Evolutionary conservation across 164 flowering plant species (phyloP).

Genomic region (Annona squamosa): DNA sequence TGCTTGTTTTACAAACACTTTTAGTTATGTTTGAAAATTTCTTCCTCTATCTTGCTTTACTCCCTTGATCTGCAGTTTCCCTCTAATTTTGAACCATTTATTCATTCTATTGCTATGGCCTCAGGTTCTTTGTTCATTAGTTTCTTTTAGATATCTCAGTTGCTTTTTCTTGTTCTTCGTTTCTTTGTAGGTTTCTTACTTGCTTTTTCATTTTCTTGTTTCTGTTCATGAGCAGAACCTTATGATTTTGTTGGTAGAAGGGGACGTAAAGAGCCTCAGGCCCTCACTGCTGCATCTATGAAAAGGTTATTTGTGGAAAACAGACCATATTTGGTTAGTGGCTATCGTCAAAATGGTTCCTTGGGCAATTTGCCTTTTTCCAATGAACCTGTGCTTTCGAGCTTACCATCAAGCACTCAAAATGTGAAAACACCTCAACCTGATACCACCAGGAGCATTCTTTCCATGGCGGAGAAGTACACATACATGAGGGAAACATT

Average conservation of each 20-base stretch:
- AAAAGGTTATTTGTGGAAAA: conserved; percentile 87
- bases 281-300: conserved; percentile 75
- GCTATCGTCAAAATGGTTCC: conserved; percentile 48
- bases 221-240: conserved; percentile 51
- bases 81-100: background rate
- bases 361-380: conserved; percentile 26
- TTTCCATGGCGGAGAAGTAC: conserved; percentile 80
- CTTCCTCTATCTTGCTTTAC: background rate
- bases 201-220: conserved; percentile 7
- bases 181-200: background rate
- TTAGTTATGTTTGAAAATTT: background rate
- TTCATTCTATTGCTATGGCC: background rate
- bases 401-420: conserved; percentile 32
- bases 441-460: conserved; percentile 39
- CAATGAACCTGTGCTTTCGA: conserved; percentile 29
- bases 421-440: conserved; percentile 30
- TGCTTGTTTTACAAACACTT: background rate
- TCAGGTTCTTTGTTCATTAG: background rate
- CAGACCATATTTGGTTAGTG: conserved; percentile 70
- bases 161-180: background rate
- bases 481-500: conserved; percentile 69
- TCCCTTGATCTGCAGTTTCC: background rate
- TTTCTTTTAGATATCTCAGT: background rate
- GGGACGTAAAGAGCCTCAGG: conserved; percentile 91
- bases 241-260: conserved; percentile 71